A percentile compares a stretch with the other conserved stretches of the same genome.
These are phyloP conservation scores for Chytriomyces sp. DNA, from an alignment of 192 early-diverging fungal species.

Conservation along the genomic window DNA sequence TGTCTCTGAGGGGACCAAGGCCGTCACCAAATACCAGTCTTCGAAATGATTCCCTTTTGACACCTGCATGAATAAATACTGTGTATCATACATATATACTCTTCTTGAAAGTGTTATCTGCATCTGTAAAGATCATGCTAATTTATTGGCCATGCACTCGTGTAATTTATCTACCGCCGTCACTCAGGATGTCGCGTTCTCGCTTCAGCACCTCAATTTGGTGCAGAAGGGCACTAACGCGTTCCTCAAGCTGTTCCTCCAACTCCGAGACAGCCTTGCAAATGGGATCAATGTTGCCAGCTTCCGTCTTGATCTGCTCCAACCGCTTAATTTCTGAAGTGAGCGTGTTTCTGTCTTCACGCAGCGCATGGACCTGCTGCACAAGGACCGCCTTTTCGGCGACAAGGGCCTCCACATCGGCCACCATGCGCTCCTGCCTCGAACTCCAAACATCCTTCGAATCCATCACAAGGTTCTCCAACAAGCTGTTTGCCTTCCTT, in stretches of 20 bases:
- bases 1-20: slow-evolving; percentile 98
- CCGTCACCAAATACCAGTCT: slow-evolving; percentile 94
- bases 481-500: neutral
- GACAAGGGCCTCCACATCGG: slow-evolving; percentile 9
- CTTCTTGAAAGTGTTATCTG: too few species aligned
- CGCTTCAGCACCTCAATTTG: slow-evolving; percentile 2
- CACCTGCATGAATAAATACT: too few species aligned
- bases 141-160: too few species aligned
- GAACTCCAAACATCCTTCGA: slow-evolving; percentile 5
- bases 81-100: too few species aligned
- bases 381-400: slow-evolving; percentile 17
- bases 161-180: too few species aligned
- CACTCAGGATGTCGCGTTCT: slow-evolving; percentile 1
- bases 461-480: slow-evolving; percentile 24
- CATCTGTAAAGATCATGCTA: too few species aligned
- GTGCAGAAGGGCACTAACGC: neutral
- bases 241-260: slow-evolving; percentile 12
- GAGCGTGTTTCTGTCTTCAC: slow-evolving; percentile 2
- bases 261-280: slow-evolving; percentile 6
- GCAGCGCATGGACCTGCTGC: neutral
- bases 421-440: slow-evolving; percentile 1
- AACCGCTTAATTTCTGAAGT: slow-evolving; percentile 1
- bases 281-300: slow-evolving; percentile 1
- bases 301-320: neutral
- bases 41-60: slow-evolving; percentile 53